Percentiles rank a stretch among this genome's conserved stretches.
phyloP scores from a whole-genome alignment of 495 filamentous ascomycete genomes.

The Daldinia decipiens region DNA sequence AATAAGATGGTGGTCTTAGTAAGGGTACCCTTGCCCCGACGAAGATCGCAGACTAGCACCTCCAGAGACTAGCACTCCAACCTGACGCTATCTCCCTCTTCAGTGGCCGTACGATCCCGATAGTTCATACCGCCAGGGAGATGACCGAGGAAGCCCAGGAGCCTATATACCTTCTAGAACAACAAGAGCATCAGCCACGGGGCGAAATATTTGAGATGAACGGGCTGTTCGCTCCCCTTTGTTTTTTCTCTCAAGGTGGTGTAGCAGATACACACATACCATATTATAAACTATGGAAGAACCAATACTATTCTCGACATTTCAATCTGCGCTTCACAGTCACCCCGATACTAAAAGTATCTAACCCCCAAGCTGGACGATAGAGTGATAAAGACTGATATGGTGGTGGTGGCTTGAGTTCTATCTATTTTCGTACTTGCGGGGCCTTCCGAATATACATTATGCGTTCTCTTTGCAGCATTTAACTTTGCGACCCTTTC shows the following conservation, averaged over 20 bases:
- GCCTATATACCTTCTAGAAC: neutral
- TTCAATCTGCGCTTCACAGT: neutral
- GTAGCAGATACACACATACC: neutral
- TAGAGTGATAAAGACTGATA: neutral
- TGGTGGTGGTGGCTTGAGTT: neutral
- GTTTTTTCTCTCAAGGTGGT: neutral
- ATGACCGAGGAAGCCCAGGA: conserved; percentile 8
- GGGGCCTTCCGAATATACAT: neutral
- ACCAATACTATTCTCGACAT: neutral
- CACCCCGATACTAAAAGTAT: neutral
- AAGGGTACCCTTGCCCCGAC: neutral
- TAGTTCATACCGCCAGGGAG: conserved; percentile 7
- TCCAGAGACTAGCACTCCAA: neutral
- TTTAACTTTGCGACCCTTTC: neutral
- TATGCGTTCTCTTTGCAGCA: neutral
- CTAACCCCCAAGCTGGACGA: neutral
- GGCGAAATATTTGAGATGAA: neutral
- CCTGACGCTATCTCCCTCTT: conserved; percentile 6
- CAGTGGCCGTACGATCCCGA: neutral
- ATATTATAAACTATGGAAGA: neutral
- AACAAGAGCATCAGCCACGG: neutral
- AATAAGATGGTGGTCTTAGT: neutral
- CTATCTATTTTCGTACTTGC: neutral
- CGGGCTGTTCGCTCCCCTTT: neutral
- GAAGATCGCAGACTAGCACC: neutral